Conservation (phyloP, 805 yeast genomes). For the Hyphopichia homilentoma region DNA sequence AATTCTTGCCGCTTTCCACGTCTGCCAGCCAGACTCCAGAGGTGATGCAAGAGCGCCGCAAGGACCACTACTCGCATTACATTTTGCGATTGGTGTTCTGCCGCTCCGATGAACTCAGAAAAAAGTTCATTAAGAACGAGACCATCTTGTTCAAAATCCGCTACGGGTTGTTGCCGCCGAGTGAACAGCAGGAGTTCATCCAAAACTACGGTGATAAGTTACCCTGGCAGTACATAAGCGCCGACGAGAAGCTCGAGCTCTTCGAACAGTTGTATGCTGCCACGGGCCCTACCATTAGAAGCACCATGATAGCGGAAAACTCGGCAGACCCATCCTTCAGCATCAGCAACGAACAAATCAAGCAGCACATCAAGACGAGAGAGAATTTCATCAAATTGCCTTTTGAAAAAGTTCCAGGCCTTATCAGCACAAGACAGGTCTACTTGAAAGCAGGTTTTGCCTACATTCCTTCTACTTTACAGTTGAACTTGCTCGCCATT, state of each 20-base stretch:
- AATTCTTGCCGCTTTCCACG: slow-evolving; percentile 57
- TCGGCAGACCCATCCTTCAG: slow-evolving; percentile 20
- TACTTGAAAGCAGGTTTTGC: slow-evolving; percentile 68
- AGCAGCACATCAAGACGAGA: slow-evolving; percentile 42
- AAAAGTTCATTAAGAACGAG: slow-evolving; percentile 76
- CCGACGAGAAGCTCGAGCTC: slow-evolving; percentile 55
- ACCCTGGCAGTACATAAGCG: slow-evolving; percentile 65
- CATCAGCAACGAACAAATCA: slow-evolving; percentile 49
- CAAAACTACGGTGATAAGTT: slow-evolving; percentile 49
- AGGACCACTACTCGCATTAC: slow-evolving; percentile 91
- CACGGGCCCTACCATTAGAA: slow-evolving; percentile 42
- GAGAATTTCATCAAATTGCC: slow-evolving; percentile 82
- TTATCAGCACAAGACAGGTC: slow-evolving; percentile 71
- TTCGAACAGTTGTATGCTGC: slow-evolving; percentile 53
- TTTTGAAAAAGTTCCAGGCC: slow-evolving; percentile 77
- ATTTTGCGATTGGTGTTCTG: slow-evolving; percentile 88
- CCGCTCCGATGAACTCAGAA: slow-evolving; percentile 77
- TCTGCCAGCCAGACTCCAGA: slow-evolving; percentile 26
- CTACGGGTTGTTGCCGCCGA: slow-evolving; percentile 55
- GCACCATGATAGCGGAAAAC: slow-evolving; percentile 29
- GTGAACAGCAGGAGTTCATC: slow-evolving; percentile 73
- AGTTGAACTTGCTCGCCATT: slow-evolving; percentile 60
- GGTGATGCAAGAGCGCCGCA: slow-evolving; percentile 59
- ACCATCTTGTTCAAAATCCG: slow-evolving; percentile 69
- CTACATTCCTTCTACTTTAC: slow-evolving; percentile 80